Percentiles rank a stretch among this genome's conserved stretches.
These are phyloP conservation scores for Aspergillus sergii DNA, from an alignment of 2,329 filamentous ascomycete genomes.

Conservation along the genomic window DNA sequence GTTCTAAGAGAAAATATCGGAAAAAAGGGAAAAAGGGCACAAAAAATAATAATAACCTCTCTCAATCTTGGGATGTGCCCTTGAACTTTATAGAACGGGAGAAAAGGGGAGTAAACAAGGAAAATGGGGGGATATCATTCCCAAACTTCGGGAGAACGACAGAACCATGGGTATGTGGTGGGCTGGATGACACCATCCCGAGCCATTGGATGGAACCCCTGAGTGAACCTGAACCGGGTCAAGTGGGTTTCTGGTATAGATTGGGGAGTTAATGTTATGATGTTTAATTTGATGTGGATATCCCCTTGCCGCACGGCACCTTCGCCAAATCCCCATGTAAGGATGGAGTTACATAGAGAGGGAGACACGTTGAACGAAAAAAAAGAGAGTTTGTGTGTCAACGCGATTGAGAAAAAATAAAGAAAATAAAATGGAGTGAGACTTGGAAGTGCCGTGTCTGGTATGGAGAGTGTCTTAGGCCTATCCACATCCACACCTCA, in stretches of 20 bases:
- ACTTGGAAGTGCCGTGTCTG: neutral
- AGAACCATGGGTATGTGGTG: constrained; percentile 1
- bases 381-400: neutral
- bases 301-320: neutral
- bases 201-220: constrained; percentile 1
- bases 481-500: neutral
- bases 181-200: neutral
- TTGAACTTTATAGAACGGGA: neutral
- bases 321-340: neutral
- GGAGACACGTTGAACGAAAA: neutral
- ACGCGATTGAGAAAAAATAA: neutral
- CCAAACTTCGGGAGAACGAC: neutral
- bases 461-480: neutral
- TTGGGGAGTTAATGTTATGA: neutral
- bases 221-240: neutral
- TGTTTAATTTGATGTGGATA: constrained; percentile 5
- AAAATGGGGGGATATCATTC: neutral
- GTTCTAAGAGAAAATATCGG: neutral
- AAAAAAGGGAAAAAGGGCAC: neutral
- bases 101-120: neutral
- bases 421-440: neutral
- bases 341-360: neutral
- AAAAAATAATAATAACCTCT: neutral
- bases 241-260: constrained; percentile 3
- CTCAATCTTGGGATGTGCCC: neutral